Evolutionary conservation across 371 early-diverging fungal genomes (phyloP), one percentile per base, ranked within the genome.

Genomic region (Saksenaea vasiformis): DNA sequence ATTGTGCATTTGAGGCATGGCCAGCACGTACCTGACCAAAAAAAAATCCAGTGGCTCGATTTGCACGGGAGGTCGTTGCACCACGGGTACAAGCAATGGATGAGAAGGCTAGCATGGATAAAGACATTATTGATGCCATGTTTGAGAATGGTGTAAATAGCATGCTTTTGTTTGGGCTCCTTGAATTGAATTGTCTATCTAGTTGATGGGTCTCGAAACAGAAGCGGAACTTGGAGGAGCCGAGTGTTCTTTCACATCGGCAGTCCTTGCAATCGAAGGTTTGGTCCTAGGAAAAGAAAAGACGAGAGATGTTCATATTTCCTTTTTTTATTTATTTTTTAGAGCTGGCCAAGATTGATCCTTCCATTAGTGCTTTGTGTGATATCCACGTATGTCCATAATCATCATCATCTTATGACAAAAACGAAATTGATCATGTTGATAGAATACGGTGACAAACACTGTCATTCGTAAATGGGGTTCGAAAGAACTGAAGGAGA

Each of bases 191-290:
- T 51, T 47, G 58, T 27, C 4, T 37, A 17, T 53, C 64, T 77
- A 94, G 86, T 80, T 97, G 44, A 98, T 98, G 98, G 96, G 95
- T 28, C 84, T 98, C 59, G 98, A 98, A 82, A 93, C 93, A 3
- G 84, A 85, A 5, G 39, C 82, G 15, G 91, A 95, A 39, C 84
- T 85, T 44, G 91, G 86, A 54, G 98, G 98, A 58, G 70, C 95
- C 34, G 91, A 88, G 39, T 85, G 90, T 14, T 92, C 94, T 7
- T 98, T 97, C 78, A 91, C 90, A 47, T 87, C 95, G n/a, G 96
- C 95, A 54, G 93, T 98, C 39, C 62, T 95, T 47, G 89, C 87
- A 24, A 87, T 97, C 62, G 98, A 98, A 79, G 90, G 87, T 85
- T 62, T 27, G 54, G 22, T 28, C 14, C 4, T 17, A 0, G 13